phyloP scores from a whole-genome alignment of 192 early-diverging fungal genomes.

The Backusella morwellensis region DNA sequence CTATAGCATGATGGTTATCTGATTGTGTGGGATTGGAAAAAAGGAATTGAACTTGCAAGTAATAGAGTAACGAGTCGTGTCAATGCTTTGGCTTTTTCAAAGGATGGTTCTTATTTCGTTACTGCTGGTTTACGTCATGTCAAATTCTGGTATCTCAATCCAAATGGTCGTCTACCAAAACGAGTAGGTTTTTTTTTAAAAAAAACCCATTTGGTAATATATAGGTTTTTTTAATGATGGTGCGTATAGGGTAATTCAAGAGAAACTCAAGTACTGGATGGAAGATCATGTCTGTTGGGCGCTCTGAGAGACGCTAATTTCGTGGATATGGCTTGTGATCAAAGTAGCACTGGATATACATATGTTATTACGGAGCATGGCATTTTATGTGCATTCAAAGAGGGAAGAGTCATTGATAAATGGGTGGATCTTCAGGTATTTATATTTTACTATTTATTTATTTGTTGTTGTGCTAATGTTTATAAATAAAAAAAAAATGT shows the following conservation, averaged over 20 bases:
- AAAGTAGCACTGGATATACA: conserved; percentile 34
- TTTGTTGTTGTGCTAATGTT: neutral
- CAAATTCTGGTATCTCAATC: conserved; percentile 78
- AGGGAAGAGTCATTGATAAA: conserved; percentile 65
- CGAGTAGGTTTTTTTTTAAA: conserved; percentile 9
- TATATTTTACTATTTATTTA: neutral
- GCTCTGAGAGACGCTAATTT: conserved; percentile 68
- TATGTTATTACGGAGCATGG: conserved; percentile 72
- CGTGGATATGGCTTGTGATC: conserved; percentile 63
- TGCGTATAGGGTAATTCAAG: conserved; percentile 1
- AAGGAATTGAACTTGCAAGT: conserved; percentile 56
- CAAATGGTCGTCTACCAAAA: conserved; percentile 34
- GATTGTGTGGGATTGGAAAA: conserved; percentile 80
- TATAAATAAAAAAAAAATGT: neutral
- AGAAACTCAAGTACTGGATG: conserved; percentile 61
- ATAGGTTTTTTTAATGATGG: too few relatives aligned
- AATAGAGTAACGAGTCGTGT: conserved; percentile 65
- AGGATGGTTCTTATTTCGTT: conserved; percentile 65
- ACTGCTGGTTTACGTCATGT: conserved; percentile 76
- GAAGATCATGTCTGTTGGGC: conserved; percentile 62
- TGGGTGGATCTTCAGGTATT: conserved; percentile 77
- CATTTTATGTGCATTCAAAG: conserved; percentile 63
- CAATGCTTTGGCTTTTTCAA: conserved; percentile 60
- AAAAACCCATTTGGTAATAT: too few relatives aligned
- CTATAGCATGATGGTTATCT: conserved; percentile 77